Conservation (phyloP, 1,284 basidiomycete genomes). For the Leccinum ponderosum region DNA sequence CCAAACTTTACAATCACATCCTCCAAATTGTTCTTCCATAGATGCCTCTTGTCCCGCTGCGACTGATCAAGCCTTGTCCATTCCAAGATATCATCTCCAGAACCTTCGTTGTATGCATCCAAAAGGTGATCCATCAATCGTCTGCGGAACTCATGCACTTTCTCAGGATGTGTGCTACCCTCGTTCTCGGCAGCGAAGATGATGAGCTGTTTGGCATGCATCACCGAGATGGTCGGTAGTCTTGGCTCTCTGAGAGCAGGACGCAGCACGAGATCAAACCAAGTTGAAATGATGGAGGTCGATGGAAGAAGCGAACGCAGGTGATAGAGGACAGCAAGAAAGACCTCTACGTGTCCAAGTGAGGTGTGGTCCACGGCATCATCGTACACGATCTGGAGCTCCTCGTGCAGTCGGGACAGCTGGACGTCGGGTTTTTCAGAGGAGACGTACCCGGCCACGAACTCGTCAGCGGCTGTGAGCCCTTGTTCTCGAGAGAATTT, state of each 20-base stretch:
- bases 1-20: conserved; percentile 68
- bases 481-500: conserved; percentile 44
- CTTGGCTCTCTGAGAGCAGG: conserved; percentile 73
- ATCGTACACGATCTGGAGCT: conserved; percentile 62
- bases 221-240: conserved; percentile 55
- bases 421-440: conserved; percentile 45
- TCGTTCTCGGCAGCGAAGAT: conserved; percentile 57
- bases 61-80: conserved; percentile 64
- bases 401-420: conserved; percentile 59
- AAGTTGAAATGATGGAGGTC: conserved; percentile 65
- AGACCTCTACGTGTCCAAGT: conserved; percentile 59
- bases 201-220: conserved; percentile 72
- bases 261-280: conserved; percentile 77
- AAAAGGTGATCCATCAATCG: conserved; percentile 70
- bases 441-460: conserved; percentile 48
- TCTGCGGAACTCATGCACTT: conserved; percentile 62
- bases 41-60: conserved; percentile 55
- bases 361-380: conserved; percentile 63
- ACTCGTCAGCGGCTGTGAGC: conserved; percentile 50
- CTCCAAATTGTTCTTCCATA: conserved; percentile 78
- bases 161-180: conserved; percentile 46
- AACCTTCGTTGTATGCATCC: conserved; percentile 72
- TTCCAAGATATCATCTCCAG: conserved; percentile 69
- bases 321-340: conserved; percentile 64
- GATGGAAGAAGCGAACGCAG: conserved; percentile 60